Evolutionary conservation across 1,284 basidiomycete genomes (phyloP), one percentile per base, ranked within the genome.

Genomic region (Amylostereum areolatum): DNA sequence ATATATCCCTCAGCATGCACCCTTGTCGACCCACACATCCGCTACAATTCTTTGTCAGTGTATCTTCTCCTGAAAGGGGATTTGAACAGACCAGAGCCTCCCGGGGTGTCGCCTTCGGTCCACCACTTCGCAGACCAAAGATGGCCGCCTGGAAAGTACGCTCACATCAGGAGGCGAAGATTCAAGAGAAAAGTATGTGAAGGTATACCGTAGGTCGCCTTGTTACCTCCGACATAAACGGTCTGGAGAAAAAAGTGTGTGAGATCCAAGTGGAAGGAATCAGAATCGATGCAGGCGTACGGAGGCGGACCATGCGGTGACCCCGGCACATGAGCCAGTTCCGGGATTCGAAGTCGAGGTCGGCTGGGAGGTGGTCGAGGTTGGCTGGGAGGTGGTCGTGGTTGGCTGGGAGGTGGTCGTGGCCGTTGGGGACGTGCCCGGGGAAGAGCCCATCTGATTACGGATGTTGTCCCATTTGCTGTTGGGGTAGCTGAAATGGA

Each of bases 381-480:
- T 44, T 18, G 32, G 48, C 12, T 29, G 50, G 8, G n/a, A 53
- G 8, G 59, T 53, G 11, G 60, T 51, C 3, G 66, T 57, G 12
- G 62, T 49, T 2, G 61, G 37, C 12, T 58, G 47, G 3, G 65
- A 53, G 7, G 63, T 59, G 9, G 63, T 57, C 12, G 59, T 51
- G n/a, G n/a, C n/a, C n/a, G n/a, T n/a, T n/a, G n/a, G n/a, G 6
- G 56, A 54, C 33, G 55, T 55, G n/a, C 62, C 57, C 35, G 42
- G 44, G 24, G 18, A 47, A 42, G 50, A 50, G 4, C 47, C 49
- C 75, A 86, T 83, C 64, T 83, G 82, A 62, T 67, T 75, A 25
- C 73, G 72, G 55, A 86, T 74, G 59, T 86, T 86, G 62, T 81
- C 78, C 78, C 78, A 86, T 58, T 81, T 80, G 66, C 81, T 84